Conservation (phyloP, 2,329 filamentous ascomycete genomes). For the Ceratocystis harringtonii region DNA sequence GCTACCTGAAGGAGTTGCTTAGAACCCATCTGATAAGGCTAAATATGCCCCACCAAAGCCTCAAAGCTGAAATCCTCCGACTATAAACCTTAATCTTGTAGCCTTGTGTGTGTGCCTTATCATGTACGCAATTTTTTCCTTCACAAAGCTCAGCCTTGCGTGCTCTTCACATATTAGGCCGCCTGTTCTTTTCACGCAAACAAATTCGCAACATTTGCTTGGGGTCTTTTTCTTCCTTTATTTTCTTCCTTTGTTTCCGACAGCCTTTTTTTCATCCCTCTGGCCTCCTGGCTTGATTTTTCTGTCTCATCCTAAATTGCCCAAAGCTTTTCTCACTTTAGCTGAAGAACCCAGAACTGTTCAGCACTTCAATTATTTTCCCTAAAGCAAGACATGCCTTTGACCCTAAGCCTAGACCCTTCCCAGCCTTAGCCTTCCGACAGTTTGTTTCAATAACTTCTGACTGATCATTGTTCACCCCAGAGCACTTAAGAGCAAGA, state of each 20-base stretch:
- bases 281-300: background rate
- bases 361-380: background rate
- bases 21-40: background rate
- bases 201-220: no score
- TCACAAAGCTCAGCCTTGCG: background rate
- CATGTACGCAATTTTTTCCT: background rate
- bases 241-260: background rate
- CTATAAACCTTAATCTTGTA: background rate
- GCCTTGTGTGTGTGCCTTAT: background rate
- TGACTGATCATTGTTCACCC: background rate
- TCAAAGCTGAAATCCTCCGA: background rate
- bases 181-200: background rate
- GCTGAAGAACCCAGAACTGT: background rate
- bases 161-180: background rate
- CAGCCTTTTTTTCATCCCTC: no score
- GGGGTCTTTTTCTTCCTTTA: background rate
- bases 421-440: background rate
- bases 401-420: constrained; percentile 12
- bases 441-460: background rate
- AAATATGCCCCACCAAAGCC: background rate
- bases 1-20: no score
- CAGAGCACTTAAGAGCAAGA: background rate
- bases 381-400: background rate
- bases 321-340: background rate
- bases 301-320: background rate